Evolutionary conservation across 139 green algal species (phyloP).

Genomic region (Coelastrella sp.): DNA sequence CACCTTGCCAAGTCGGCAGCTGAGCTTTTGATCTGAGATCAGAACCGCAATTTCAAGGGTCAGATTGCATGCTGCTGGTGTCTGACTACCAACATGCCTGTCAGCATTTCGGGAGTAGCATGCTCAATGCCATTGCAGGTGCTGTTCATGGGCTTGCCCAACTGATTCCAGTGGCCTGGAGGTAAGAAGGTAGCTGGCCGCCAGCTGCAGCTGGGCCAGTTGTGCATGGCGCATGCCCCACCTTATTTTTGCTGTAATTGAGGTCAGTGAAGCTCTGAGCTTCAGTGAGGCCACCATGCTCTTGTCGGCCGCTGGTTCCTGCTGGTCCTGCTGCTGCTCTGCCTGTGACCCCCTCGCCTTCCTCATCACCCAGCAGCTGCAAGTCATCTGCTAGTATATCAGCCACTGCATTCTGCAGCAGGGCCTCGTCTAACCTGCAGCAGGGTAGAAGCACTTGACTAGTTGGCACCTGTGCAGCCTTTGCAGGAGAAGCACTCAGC

Average conservation of each 20-base stretch:
- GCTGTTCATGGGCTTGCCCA: too few species aligned
- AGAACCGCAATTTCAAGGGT: too few species aligned
- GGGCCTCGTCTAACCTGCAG: slow-evolving; percentile 65
- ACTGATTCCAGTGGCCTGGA: too few species aligned
- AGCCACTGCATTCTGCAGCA: slow-evolving; percentile 83
- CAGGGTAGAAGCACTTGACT: neutral
- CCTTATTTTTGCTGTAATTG: slow-evolving; percentile 82
- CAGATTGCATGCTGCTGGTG: too few species aligned
- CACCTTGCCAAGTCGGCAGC: too few species aligned
- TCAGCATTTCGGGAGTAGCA: too few species aligned
- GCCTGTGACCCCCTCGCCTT: slow-evolving; percentile 49
- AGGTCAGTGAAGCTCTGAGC: slow-evolving; percentile 80
- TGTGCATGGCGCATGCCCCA: neutral
- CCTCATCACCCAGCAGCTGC: slow-evolving; percentile 76
- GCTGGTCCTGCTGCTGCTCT: slow-evolving; percentile 13
- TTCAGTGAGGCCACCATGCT: slow-evolving; percentile 53
- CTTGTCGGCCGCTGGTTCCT: slow-evolving; percentile 10
- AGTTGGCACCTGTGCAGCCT: neutral
- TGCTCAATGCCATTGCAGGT: too few species aligned
- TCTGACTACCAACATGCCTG: too few species aligned
- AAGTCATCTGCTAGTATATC: slow-evolving; percentile 87
- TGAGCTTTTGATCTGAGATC: too few species aligned
- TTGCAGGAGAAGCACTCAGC: too few species aligned
- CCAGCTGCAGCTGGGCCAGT: too few species aligned
- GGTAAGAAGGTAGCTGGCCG: too few species aligned